These are phyloP conservation scores for sunflower (Helianthus annuus) DNA, from an alignment of 129 eudicot genomes.

Conservation along the genomic window HanXRQr2.0-SUNRISE NC_035438.2:121726657-121727156, in stretches of 20 bases:
- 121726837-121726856: too few species aligned
- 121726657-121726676: too few species aligned
- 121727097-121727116: slow-evolving; percentile 99
- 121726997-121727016: neutral
- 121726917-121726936: neutral
- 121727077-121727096: slow-evolving; percentile 98
- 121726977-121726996: neutral
- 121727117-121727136: slow-evolving; percentile 93
- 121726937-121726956: neutral
- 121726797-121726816: too few species aligned
- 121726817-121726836: too few species aligned
- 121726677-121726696: too few species aligned
- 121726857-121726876: too few species aligned
- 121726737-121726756: too few species aligned
- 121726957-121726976: neutral
- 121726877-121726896: too few species aligned
- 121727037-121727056: slow-evolving; percentile 57
- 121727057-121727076: slow-evolving; percentile 84
- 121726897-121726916: slow-evolving; percentile 69
- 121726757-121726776: too few species aligned
- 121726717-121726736: too few species aligned
- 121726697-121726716: too few species aligned
- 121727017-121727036: slow-evolving; percentile 8
- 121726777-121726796: too few species aligned
- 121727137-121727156: slow-evolving; percentile 99